These are phyloP conservation scores for Cutaneotrichosporon sp. DNA, from an alignment of 1,284 basidiomycete genomes.

Conservation along the genomic window DNA sequence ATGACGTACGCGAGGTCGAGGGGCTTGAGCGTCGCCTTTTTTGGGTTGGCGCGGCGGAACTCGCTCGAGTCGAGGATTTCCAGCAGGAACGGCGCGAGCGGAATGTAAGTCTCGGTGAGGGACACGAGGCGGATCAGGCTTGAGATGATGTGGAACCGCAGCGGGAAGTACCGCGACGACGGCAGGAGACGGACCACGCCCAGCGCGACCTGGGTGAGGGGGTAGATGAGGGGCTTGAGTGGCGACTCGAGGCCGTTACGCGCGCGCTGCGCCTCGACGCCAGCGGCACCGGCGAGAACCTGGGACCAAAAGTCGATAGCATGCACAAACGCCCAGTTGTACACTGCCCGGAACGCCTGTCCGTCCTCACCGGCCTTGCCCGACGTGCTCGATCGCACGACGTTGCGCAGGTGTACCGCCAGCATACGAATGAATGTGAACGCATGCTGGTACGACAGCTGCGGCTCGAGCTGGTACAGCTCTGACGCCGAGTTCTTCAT, in stretches of 20 bases:
- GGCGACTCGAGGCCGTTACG: slow-evolving; percentile 62
- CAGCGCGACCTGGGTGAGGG: slow-evolving; percentile 86
- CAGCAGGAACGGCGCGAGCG: slow-evolving; percentile 76
- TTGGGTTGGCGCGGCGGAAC: slow-evolving; percentile 68
- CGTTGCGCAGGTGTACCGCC: slow-evolving; percentile 81
- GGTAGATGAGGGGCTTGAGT: slow-evolving; percentile 84
- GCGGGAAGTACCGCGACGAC: slow-evolving; percentile 71
- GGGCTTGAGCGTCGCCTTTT: slow-evolving; percentile 81
- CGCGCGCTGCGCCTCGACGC: slow-evolving; percentile 55
- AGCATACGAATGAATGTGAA: slow-evolving; percentile 96
- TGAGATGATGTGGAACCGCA: slow-evolving; percentile 68
- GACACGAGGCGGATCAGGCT: slow-evolving; percentile 67
- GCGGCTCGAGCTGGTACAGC: slow-evolving; percentile 68
- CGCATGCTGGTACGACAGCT: slow-evolving; percentile 74
- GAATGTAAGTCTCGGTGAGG: slow-evolving; percentile 81
- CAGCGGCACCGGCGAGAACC: slow-evolving; percentile 76
- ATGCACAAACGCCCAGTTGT: slow-evolving; percentile 98
- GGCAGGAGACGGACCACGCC: slow-evolving; percentile 88
- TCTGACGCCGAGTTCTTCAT: slow-evolving; percentile 98
- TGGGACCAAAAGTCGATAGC: slow-evolving; percentile 94
- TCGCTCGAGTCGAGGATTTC: slow-evolving; percentile 75
- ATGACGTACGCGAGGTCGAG: slow-evolving; percentile 84
- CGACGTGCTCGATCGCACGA: slow-evolving; percentile 31
- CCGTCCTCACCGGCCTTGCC: slow-evolving; percentile 47
- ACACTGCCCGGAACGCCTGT: slow-evolving; percentile 85